phyloP scores from a whole-genome alignment of 2,329 filamentous ascomycete species.

The Phialophora verrucosa region DNA sequence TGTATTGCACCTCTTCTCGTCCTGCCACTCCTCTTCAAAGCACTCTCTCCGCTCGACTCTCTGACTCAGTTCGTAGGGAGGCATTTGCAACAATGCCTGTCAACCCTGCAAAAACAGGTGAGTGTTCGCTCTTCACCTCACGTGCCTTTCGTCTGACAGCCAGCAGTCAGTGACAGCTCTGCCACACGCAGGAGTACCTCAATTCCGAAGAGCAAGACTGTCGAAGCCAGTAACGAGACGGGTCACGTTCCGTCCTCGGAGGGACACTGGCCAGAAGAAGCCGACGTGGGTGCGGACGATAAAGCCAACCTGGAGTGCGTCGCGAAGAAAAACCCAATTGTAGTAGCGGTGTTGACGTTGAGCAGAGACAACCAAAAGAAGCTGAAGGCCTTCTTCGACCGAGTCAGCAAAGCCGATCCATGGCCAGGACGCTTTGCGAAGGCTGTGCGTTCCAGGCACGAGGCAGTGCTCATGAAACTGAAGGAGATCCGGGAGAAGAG shows the following conservation, averaged over 20 bases:
- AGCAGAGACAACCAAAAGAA: slow-evolving; percentile 28
- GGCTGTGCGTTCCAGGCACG: slow-evolving; percentile 19
- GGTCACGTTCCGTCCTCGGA: slow-evolving; percentile 4
- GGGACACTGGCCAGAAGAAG: slow-evolving; percentile 2
- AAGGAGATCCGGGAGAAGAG: slow-evolving; percentile 23
- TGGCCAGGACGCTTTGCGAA: slow-evolving; percentile 28
- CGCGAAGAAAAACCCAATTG: no score
- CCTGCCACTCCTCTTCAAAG: background rate
- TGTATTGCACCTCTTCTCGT: background rate
- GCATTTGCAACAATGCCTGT: background rate
- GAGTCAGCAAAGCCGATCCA: slow-evolving; percentile 29
- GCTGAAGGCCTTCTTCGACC: slow-evolving; percentile 29
- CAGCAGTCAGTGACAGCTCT: background rate
- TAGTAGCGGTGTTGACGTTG: background rate
- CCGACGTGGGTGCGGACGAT: background rate
- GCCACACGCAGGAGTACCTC: slow-evolving; percentile 11
- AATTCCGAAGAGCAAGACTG: slow-evolving; percentile 13
- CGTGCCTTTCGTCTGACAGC: background rate
- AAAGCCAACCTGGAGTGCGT: background rate
- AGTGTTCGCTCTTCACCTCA: background rate
- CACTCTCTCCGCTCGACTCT: background rate
- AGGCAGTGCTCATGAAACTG: slow-evolving; percentile 20
- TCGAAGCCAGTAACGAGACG: slow-evolving; percentile 8
- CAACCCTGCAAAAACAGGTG: slow-evolving; percentile 2
- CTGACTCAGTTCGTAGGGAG: background rate